These are phyloP conservation scores for Geotrichum australiense DNA, from an alignment of 1,139 yeast genomes.

Conservation along the genomic window DNA sequence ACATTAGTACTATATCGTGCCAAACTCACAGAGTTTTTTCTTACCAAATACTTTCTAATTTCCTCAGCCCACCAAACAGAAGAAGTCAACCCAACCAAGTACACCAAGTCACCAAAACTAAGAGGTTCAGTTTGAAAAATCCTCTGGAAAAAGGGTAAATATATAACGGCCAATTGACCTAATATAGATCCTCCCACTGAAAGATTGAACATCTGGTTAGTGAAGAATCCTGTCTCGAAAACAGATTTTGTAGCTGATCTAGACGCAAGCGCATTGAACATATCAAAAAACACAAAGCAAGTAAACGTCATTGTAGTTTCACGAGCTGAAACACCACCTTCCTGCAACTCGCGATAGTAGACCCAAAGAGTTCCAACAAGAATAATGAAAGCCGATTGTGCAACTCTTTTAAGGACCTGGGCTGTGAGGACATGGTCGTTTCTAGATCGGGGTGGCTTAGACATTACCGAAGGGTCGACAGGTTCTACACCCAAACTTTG, in stretches of 20 bases:
- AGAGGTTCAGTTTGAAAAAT: conserved; percentile 93
- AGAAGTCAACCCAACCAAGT: conserved; percentile 59
- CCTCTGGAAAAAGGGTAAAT: conserved; percentile 83
- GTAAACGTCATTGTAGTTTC: conserved; percentile 99
- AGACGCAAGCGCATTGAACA: conserved; percentile 92
- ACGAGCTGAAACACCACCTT: conserved; percentile 75
- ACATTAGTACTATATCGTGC: conserved; percentile 15
- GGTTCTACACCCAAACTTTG: conserved; percentile 97
- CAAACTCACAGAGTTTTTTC: conserved; percentile 5
- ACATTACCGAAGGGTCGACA: conserved; percentile 92
- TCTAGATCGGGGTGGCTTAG: conserved; percentile 85
- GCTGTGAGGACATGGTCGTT: conserved; percentile 72
- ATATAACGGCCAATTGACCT: conserved; percentile 92
- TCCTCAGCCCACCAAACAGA: conserved; percentile 85
- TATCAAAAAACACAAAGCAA: conserved; percentile 87
- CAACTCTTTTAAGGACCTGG: conserved; percentile 60
- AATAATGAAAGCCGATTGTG: conserved; percentile 68
- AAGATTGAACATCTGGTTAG: conserved; percentile 82
- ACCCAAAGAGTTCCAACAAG: conserved; percentile 74
- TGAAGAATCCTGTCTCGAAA: conserved; percentile 64
- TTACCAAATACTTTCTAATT: conserved; percentile 47
- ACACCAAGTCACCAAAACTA: conserved; percentile 56
- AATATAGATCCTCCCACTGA: conserved; percentile 85
- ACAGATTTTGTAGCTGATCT: conserved; percentile 80
- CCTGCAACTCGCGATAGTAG: conserved; percentile 72